Evolutionary conservation across 768 basidiomycete genomes (phyloP).

Genomic region (Coprinopsis marcescibilis): DNA sequence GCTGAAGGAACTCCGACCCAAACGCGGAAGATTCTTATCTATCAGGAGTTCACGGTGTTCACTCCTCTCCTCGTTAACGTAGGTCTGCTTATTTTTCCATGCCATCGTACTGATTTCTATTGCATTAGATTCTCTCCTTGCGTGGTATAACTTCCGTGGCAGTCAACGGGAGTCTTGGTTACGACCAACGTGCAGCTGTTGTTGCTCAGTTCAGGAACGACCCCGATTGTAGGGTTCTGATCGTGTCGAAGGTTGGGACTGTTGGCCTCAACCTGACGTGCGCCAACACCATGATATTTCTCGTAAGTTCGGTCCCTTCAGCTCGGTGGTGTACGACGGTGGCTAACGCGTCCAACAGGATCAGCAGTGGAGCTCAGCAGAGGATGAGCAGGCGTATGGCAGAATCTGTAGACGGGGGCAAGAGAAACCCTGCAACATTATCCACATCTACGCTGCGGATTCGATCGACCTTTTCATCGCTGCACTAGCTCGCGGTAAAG

Average conservation of each 20-base stretch:
- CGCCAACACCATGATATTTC: not conserved
- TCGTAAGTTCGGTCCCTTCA: not conserved
- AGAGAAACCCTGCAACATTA: not conserved
- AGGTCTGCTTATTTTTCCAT: not conserved
- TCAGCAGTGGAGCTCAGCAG: not conserved
- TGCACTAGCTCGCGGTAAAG: not conserved
- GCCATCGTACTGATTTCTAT: not conserved
- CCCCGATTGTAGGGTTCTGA: not conserved
- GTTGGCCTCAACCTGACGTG: not conserved
- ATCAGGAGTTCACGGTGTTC: not conserved
- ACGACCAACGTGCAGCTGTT: not conserved
- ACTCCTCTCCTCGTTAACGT: not conserved
- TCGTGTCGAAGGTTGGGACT: not conserved
- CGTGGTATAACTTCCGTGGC: not conserved
- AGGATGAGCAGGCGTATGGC: not conserved
- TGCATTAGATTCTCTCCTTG: not conserved
- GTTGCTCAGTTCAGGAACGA: not conserved
- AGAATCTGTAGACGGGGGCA: not conserved
- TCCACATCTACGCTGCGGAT: not conserved
- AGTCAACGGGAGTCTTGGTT: not conserved
- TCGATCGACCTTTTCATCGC: not conserved
- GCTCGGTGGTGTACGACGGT: too few species aligned
- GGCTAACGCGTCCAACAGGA: too few species aligned
- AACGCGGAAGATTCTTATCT: not conserved
- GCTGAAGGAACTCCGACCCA: not conserved